Percentiles rank a stretch among this genome's conserved stretches.
These are phyloP conservation scores for Phyllostachys edulis DNA, from an alignment of 176 grass and related monocot species.

Conservation along the genomic window DNA sequence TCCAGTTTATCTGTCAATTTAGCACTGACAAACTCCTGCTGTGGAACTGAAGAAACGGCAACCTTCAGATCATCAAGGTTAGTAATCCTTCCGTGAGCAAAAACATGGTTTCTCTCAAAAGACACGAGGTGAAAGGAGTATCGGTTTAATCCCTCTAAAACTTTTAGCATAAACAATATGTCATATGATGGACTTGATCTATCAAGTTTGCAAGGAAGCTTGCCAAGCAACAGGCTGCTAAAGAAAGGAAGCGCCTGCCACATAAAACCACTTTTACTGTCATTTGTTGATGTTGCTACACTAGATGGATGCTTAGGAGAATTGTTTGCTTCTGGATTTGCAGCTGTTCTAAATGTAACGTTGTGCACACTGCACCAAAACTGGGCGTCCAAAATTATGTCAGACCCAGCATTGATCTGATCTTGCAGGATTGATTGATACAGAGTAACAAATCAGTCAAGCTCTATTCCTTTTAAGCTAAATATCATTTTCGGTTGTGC, in stretches of 20 bases:
- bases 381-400: slow-evolving; percentile 70
- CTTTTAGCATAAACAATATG: slow-evolving; percentile 89
- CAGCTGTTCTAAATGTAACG: slow-evolving; percentile 64
- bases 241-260: slow-evolving; percentile 72
- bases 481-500: slow-evolving; percentile 60
- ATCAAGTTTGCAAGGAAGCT: slow-evolving; percentile 75
- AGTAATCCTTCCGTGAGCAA: slow-evolving; percentile 58
- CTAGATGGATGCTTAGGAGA: slow-evolving; percentile 12
- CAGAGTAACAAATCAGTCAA: slow-evolving; percentile 68
- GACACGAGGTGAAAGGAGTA: slow-evolving; percentile 54
- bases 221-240: slow-evolving; percentile 61
- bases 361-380: slow-evolving; percentile 77
- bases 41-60: slow-evolving; percentile 59
- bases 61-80: slow-evolving; percentile 65
- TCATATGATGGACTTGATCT: slow-evolving; percentile 68
- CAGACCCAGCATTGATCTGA: slow-evolving; percentile 71
- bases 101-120: slow-evolving; percentile 58
- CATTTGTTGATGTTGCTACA: slow-evolving; percentile 32
- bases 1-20: slow-evolving; percentile 98
- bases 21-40: slow-evolving; percentile 73
- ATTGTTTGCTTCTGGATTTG: slow-evolving; percentile 36
- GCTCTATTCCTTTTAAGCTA: slow-evolving; percentile 71
- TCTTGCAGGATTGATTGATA: slow-evolving; percentile 89
- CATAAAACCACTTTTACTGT: slow-evolving; percentile 42
- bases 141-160: slow-evolving; percentile 79